Percentiles rank a stretch among this genome's conserved stretches.
These are phyloP conservation scores for Gynostemma pentaphyllum DNA, from an alignment of 306 rosid genomes.

Conservation along the genomic window DNA sequence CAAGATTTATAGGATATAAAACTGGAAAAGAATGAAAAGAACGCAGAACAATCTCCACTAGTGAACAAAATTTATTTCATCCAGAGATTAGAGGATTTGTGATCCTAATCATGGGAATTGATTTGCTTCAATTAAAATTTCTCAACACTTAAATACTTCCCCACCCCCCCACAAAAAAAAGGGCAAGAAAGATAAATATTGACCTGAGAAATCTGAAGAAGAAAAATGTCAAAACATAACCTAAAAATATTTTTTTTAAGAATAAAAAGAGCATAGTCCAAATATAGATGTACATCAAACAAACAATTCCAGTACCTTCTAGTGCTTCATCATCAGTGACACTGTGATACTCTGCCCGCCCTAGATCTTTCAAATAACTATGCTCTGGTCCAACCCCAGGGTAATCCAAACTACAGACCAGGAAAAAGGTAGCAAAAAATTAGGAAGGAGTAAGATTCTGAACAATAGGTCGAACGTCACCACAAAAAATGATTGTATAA, in stretches of 20 bases:
- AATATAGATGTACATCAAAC: neutral
- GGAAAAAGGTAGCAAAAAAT: constrained; percentile 6
- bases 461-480: constrained; percentile 2
- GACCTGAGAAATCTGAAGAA: neutral
- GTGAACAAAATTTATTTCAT: too few relatives aligned
- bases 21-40: neutral
- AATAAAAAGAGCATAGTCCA: neutral
- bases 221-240: neutral
- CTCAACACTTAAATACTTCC: too few relatives aligned
- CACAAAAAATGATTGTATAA: neutral
- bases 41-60: neutral
- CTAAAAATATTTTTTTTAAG: neutral
- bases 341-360: constrained; percentile 79
- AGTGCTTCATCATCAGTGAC: constrained; percentile 88
- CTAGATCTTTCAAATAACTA: constrained; percentile 71
- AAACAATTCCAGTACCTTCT: constrained; percentile 45
- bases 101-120: too few relatives aligned
- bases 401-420: constrained; percentile 71
- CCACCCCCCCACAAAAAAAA: too few relatives aligned
- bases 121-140: too few relatives aligned
- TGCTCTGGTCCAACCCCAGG: constrained; percentile 99
- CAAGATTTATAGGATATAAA: neutral
- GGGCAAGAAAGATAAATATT: neutral
- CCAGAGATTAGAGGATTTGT: too few relatives aligned
- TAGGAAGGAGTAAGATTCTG: constrained; percentile 7